Evolutionary conservation across 495 filamentous ascomycete genomes (phyloP).

Genomic region (Aspergillus baeticus): DNA sequence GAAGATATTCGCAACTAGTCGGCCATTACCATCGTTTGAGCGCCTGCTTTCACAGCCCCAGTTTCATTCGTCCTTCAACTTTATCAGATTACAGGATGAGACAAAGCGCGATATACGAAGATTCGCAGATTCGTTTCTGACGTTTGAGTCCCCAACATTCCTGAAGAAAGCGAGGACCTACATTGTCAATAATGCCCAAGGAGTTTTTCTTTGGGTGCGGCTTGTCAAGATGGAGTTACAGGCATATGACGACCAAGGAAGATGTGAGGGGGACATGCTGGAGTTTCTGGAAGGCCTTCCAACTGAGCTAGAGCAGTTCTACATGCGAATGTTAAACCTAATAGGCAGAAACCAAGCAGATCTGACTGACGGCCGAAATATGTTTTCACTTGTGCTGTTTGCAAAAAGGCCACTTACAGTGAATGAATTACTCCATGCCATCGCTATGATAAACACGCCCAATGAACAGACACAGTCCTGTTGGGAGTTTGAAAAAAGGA

Average conservation of each 20-base stretch:
- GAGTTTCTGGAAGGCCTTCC: not conserved
- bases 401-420: not conserved
- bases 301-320: constrained; percentile 6
- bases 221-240: constrained; percentile 3
- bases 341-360: constrained; percentile 1
- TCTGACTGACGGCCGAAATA: not conserved
- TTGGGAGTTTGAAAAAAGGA: not conserved
- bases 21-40: constrained; percentile 2
- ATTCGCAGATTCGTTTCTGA: not conserved
- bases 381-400: constrained; percentile 9
- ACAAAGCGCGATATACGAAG: constrained; percentile 1
- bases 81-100: constrained; percentile 6
- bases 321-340: not conserved
- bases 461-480: not conserved
- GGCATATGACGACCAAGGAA: constrained; percentile 1
- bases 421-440: constrained; percentile 3
- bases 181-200: constrained; percentile 7
- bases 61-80: no score
- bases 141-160: not conserved
- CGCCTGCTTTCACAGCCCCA: no score
- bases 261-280: constrained; percentile 1
- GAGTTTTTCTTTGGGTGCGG: constrained; percentile 12
- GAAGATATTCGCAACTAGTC: constrained; percentile 9
- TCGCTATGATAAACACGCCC: not conserved
- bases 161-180: not conserved